Evolutionary conservation across 1,284 basidiomycete species (phyloP).

Genomic region (Ustilago shanxiensis): DNA sequence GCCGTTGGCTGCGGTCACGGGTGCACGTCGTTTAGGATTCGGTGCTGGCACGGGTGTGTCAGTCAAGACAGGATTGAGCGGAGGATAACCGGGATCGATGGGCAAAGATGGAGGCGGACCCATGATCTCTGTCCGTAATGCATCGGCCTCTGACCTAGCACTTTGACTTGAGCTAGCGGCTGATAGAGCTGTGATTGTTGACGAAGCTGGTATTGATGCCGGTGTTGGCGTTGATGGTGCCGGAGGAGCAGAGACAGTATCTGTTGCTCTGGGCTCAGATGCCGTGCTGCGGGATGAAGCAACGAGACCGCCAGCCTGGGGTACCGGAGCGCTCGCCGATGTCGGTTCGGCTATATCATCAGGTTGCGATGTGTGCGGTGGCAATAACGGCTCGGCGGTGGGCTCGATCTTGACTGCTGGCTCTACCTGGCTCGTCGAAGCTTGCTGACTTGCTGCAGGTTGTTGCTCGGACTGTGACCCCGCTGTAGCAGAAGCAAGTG

Average conservation of each 20-base stretch:
- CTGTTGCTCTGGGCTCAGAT: neutral
- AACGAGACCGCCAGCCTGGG: constrained; percentile 22
- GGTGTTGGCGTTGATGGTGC: neutral
- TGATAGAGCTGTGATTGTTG: constrained; percentile 18
- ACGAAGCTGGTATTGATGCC: constrained; percentile 5
- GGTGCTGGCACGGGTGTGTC: constrained; percentile 17
- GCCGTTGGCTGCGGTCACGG: constrained; percentile 15
- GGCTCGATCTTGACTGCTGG: constrained; percentile 18
- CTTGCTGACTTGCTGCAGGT: neutral
- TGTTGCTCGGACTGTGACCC: neutral
- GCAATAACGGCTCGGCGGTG: neutral
- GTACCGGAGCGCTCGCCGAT: neutral
- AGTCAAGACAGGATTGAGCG: constrained; percentile 37
- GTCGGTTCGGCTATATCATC: neutral
- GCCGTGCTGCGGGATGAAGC: constrained; percentile 4
- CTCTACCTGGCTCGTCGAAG: neutral
- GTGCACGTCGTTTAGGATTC: constrained; percentile 20
- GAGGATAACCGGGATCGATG: constrained; percentile 39
- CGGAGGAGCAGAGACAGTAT: neutral
- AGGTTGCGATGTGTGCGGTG: neutral
- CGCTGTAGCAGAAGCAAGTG: neutral
- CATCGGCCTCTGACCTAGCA: constrained; percentile 14
- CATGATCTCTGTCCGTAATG: constrained; percentile 50
- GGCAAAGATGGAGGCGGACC: constrained; percentile 52
- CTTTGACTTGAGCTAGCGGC: neutral